A percentile compares a stretch with the other conserved stretches of the same genome.
These are phyloP conservation scores for Pseudogymnoascus pannorum DNA, from an alignment of 2,329 filamentous ascomycete species.

Conservation along the genomic window DNA sequence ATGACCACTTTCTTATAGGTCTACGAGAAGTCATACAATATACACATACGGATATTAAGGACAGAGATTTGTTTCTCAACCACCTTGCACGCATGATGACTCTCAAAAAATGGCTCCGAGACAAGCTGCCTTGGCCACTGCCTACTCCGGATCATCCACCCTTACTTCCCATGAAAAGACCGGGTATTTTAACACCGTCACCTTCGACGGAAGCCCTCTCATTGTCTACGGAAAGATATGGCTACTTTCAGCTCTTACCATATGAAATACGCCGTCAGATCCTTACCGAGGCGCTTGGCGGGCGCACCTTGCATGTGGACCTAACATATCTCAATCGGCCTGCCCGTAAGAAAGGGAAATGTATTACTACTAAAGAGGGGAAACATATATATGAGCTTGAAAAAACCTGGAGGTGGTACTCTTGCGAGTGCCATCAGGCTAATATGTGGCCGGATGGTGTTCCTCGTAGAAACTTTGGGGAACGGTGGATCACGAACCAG, in stretches of 20 bases:
- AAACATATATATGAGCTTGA: no score
- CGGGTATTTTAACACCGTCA: background rate
- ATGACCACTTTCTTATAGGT: background rate
- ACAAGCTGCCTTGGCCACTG: background rate
- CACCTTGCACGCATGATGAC: background rate
- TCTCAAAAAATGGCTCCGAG: background rate
- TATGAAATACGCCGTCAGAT: background rate
- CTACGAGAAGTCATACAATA: background rate
- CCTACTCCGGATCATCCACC: background rate
- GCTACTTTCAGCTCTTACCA: background rate
- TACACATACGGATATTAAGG: background rate
- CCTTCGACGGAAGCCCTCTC: background rate
- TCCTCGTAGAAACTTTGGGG: background rate
- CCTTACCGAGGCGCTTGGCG: background rate
- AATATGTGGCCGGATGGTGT: background rate
- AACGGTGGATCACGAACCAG: background rate
- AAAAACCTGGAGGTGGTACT: background rate
- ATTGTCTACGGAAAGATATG: background rate
- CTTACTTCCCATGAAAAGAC: background rate
- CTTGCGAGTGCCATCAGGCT: background rate
- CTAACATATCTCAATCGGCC: background rate
- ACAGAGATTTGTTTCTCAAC: background rate
- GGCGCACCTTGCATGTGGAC: background rate
- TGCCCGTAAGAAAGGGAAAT: background rate
- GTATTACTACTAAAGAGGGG: no score